A percentile compares a stretch with the other conserved stretches of the same genome.
Evolutionary conservation across 306 rosid genomes (phyloP).

Genomic region (Spatholobus suberectus): DNA sequence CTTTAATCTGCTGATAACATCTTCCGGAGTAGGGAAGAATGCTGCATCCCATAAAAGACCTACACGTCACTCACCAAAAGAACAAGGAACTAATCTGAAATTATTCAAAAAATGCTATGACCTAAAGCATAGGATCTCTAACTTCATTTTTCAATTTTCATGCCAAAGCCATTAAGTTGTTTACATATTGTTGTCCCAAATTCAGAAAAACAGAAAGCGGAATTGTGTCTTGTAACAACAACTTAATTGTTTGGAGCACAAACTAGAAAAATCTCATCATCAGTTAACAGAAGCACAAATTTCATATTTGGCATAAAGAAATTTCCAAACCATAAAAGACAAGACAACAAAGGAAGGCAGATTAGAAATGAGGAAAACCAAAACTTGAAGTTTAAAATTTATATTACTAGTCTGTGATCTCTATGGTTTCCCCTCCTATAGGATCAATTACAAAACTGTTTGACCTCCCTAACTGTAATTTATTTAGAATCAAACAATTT

Average conservation of each 20-base stretch:
- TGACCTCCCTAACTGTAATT: conserved; percentile 10
- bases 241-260: background rate
- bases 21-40: conserved; percentile 24
- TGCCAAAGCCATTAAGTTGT: background rate
- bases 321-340: background rate
- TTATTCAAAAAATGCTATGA: background rate
- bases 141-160: background rate
- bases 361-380: conserved; percentile 26
- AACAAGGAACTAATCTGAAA: background rate
- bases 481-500: background rate
- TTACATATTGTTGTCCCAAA: background rate
- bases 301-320: conserved; percentile 1
- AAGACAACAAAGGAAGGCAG: conserved; percentile 21
- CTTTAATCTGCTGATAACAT: conserved; percentile 19
- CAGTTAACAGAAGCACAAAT: conserved; percentile 27
- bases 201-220: conserved; percentile 24
- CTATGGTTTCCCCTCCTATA: background rate
- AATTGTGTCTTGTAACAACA: conserved; percentile 2
- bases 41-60: conserved; percentile 25
- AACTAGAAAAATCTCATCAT: conserved; percentile 8
- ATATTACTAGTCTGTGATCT: conserved; percentile 7
- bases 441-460: conserved; percentile 26
- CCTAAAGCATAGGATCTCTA: background rate
- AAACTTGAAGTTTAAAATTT: background rate
- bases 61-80: background rate